Base-by-base conservation (phyloP, 2,329 filamentous ascomycete species). In the Hypoxylon sp. region DNA sequence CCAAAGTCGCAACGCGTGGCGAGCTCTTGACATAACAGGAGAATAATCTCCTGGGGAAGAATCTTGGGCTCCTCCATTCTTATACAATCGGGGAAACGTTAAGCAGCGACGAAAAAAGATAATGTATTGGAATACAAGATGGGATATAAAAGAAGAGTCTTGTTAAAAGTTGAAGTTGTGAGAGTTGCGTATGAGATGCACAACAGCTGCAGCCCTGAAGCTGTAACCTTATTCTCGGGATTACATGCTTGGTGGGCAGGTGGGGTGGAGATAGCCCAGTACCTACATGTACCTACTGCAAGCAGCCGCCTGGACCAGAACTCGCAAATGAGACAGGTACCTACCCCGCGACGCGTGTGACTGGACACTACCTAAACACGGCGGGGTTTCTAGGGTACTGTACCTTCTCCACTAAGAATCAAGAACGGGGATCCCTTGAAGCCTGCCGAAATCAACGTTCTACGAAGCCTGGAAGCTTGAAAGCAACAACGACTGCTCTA, bases 21-120 rank as follows among this genome's bases (percentile, higher is more conserved):
- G 32, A 92, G 81, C 74, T 89, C 86, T 62, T 87, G 82, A 63
- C 86, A 89, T 51, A 92, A 80, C 21, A 90, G 79, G 74, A 87
- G 84, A 73, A 90, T 81, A 41, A 91, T 82, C 69, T 91, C 89
- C 60, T 85, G 82, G 21, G 87, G 86, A 36, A 90, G 75, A 45
- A 45, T 38, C n/a, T 43, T 23, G 19, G 61, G 69, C 14, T 58
- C 58, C 73, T 75, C 75, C 3, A 25, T 48, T 25, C 34, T 34
- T 19, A 46, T 19, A n/a, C 2, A 48, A 13, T 57, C 25, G 17
- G 30, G 14, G 14, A 58, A 14, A 30, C 7, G 13, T 13, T 34
- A 11, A 30, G 21, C n/a, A 13, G 9, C 23, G 17, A 30, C 1
- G n/a, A 53, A 25, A 19, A 17, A 11, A 9, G 32, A 14, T 53